Evolutionary conservation across 192 early-diverging fungal species (phyloP), one percentile per base, ranked within the genome.

Genomic region (Umbelopsis isabellina): DNA sequence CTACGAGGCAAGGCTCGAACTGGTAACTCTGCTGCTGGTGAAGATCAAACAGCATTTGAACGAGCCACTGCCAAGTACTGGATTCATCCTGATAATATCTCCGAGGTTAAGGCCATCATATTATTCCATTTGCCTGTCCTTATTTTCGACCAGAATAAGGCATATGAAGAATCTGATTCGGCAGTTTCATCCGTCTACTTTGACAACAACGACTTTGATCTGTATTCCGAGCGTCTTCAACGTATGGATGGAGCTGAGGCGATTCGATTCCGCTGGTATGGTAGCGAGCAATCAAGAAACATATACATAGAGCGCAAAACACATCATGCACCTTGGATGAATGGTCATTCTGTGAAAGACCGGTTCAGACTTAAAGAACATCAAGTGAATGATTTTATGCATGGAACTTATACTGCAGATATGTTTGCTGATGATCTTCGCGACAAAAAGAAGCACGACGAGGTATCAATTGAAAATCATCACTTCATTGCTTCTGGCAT

Each of bases 81-180:
- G 96, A 94, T 99, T 9, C 96, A 97, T 75, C 93, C 92, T 0
- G 93, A 97, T 77, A 94, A 98, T 80, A 91, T 98, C 33, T 93
- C 92, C 78, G 95, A 97, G 82, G 93, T 98, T 78, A 96, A 97
- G 79, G 89, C 92, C 46, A 89, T 90, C 68, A 93, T 98, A 30
- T 84, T 98, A 13, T 90, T 93, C 77, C 90, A 95, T 64, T 82
- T 98, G 20, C 97, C 97, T 1, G 94, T 98, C 27, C 86, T 97
- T 64, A 84, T 97, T 37, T 96, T 94, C 79, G 91, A 91, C 78
- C 90, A 90, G 69, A 82, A 88, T n/a, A 85, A 85, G 61, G 72
- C 68, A 30, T 97, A 94, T 77, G 90, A 92, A 79, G 86, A 87
- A 50, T 87, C 88, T 52, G 94, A 95, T 70, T 91, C 95, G 2